phyloP scores from a whole-genome alignment of 1,284 basidiomycete genomes.

The Malassezia cuniculi region DNA sequence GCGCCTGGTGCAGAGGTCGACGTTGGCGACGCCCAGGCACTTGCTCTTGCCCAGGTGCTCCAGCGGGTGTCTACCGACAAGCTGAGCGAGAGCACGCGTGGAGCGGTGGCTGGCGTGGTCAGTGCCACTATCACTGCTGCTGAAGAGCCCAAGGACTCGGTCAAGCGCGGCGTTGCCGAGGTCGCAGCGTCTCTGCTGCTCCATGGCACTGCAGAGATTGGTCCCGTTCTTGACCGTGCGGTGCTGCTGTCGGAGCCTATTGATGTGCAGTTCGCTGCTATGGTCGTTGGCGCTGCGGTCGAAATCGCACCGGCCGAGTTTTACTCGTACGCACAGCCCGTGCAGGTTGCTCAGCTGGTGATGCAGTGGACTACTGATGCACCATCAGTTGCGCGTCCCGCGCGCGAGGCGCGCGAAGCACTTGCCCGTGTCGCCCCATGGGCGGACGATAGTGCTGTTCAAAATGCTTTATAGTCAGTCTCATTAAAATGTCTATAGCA shows the following conservation, averaged over 20 bases:
- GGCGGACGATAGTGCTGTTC: constrained; percentile 25
- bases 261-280: constrained; percentile 55
- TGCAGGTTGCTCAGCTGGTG: constrained; percentile 61
- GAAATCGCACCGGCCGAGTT: constrained; percentile 54
- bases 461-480: constrained; percentile 1
- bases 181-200: constrained; percentile 58
- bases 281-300: constrained; percentile 52
- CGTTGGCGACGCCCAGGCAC: constrained; percentile 56
- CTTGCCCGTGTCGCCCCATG: constrained; percentile 49
- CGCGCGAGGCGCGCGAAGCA: constrained; percentile 68
- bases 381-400: constrained; percentile 65
- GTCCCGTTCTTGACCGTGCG: constrained; percentile 54
- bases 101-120: constrained; percentile 61
- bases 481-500: constrained; percentile 1
- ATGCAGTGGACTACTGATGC: constrained; percentile 60
- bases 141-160: constrained; percentile 9
- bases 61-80: constrained; percentile 57
- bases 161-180: constrained; percentile 55
- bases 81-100: constrained; percentile 62
- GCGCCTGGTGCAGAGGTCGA: constrained; percentile 15
- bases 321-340: constrained; percentile 53
- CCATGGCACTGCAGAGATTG: constrained; percentile 56
- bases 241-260: constrained; percentile 53
- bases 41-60: constrained; percentile 67
- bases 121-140: constrained; percentile 57